Evolutionary conservation across 176 grass and related monocot genomes (phyloP), one percentile per base, ranked within the genome.

Genomic region (sorghum (Sorghum bicolor)): DNA sequence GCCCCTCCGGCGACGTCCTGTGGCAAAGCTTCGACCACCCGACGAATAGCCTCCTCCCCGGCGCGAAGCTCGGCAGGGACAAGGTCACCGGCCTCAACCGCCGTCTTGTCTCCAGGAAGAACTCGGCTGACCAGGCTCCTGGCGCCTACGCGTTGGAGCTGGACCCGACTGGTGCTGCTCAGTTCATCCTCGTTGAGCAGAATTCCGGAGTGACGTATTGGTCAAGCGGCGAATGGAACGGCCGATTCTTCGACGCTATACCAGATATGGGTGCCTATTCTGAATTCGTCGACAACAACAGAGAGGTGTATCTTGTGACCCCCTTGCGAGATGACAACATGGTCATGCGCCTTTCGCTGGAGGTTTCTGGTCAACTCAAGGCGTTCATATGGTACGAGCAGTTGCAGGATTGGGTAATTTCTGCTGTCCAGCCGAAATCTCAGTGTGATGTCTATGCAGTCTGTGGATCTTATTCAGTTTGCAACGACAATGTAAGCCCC

Each of bases 21-120:
- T 92, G 90, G 85, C 84, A 90, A 64, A 94, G 87, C 77, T 92
- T 92, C 39, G 78, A 92, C 67, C 67, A 92, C 55, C 87, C 85
- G 4, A 86, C 90, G 9, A 72, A 88, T 70, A 76, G 79, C 8
- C 78, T 91, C 72, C 60, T 90, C 43, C 76, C 85, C 1, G 90
- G 82, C 4, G 86, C 73, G 72, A 92, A 85, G 65, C 64, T 94
- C 26, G 88, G 92, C 41, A 34, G 86, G 70, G 83, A 84, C 74
- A 87, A 88, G 64, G 38, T 81, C 40, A 90, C 44, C 6, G 74
- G 82, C 2, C 43, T 90, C 14, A 90, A 88, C 45, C 74, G 76
- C 38, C 44, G 45, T 25, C 67, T 94, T 11, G 61, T 77, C 52
- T 80, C 89, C 16, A 86, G 85, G 85, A 92, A 92, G 67, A 83